Base-by-base conservation (phyloP, 2,329 filamentous ascomycete species). In the Catunica adiposa region DNA sequence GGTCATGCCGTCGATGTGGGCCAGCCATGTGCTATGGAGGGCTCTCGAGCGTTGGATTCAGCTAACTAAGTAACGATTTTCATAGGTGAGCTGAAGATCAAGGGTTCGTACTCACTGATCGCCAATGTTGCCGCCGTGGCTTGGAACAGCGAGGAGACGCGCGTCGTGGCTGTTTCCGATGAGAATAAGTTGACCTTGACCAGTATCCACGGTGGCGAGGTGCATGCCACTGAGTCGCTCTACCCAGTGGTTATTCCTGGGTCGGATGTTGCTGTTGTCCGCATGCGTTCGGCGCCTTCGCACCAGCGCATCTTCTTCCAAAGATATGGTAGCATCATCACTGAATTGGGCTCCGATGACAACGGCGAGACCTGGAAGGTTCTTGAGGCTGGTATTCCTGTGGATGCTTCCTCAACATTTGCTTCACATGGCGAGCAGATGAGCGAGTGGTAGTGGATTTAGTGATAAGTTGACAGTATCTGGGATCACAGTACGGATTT, bases 251-350 rank as follows among this genome's bases (percentile, higher is more conserved):
- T 58, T 14, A 58, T 58, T 26, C 56, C 56, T 1, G 56, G 56
- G 2, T 58, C 56, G 7, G 56, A 58, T 25, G 56, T 58, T 31
- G 56, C 56, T 1, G 56, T 58, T 14, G 53, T 58, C 8, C 44
- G 56, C 22, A 34, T 58, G 34, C 53, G 56, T 9, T 55, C 48
- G 25, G 34, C 53, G 8, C 56, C 53, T 2, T 26, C 29, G 9
- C 53, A 58, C 48, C 56, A 58, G 53, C 38, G 56, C n/a, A 58
- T 58, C 14, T 58, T 55, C 50, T 58, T 58, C 50, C 56, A 58
- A 53, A 54, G 56, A 51, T 55, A 58, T 11, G 56, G 56, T 6
- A 58, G 56, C 40, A 58, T 58, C 8, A 58, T 58, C 25, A 55
- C 53, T 9, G 53, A 51, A 23, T 37, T 58, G 29, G 56, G 56